Evolutionary conservation across 1,284 basidiomycete genomes (phyloP), one percentile per base, ranked within the genome.

Genomic region (Pseudozyma tsukubaensis): DNA sequence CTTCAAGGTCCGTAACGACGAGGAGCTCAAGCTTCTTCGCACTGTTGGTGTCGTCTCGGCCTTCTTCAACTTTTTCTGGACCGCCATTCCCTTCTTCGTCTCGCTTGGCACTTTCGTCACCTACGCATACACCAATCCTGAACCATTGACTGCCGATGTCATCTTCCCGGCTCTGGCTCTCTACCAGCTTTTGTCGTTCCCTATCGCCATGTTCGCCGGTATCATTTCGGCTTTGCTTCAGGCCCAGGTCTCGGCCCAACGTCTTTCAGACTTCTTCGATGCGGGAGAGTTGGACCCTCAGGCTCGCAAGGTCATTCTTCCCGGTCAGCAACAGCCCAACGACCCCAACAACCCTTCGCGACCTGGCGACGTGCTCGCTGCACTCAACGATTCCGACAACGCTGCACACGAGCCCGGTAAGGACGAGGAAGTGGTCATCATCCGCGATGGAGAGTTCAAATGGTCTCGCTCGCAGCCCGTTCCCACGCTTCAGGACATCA

Each of bases 31-130:
- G 32, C 90, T 92, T 77, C 89, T 96, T 57, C 90, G 94, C 34
- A 88, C 88, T 0, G 85, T 97, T 24, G 86, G 95, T 39, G 84
- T 94, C 66, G 87, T 92, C 43, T 90, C 92, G 48, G 87, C 92
- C 0, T 91, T 87, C 0, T 90, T 91, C 80, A 91, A 91, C 68
- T 89, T 89, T 1, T 80, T 89, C 10, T 89, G 90, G 2, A 87
- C 92, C 83, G 89, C 90, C 34, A 86, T 94, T 62, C 94, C 94
- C 0, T 89, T 90, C 5, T 86, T 97, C 29, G 93, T 93, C 0
- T 90, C 92, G 14, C 92, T 97, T 19, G 80, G 96, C 34, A 89
- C 93, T 0, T 96, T 97, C 80, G 87, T 95, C 60, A 91, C 91
- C 0, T 96, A 95, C 84, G 89, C 90, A 0, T 85, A 89, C 19